Conservation (phyloP, 139 green algal genomes). For the Tetraselmis chui region DNA sequence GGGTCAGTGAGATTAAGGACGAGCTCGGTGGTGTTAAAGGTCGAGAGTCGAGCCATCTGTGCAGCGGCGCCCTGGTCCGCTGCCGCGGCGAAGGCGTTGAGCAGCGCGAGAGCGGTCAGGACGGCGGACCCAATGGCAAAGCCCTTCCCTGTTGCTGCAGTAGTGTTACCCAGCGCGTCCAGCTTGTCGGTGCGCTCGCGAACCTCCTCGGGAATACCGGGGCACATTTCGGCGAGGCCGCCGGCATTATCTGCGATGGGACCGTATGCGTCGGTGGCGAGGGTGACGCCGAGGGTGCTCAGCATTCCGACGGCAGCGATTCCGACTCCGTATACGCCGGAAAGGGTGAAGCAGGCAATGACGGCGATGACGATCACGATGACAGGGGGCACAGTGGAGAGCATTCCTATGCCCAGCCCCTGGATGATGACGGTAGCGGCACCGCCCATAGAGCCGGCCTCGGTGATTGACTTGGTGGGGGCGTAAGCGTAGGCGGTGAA, state of each 20-base stretch:
- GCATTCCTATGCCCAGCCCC: slow-evolving; percentile 35
- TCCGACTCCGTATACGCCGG: slow-evolving; percentile 39
- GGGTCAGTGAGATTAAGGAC: neutral
- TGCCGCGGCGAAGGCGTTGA: slow-evolving; percentile 51
- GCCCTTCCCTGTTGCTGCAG: slow-evolving; percentile 60
- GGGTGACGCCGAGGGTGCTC: slow-evolving; percentile 41
- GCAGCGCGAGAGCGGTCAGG: slow-evolving; percentile 40
- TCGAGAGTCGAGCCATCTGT: no score
- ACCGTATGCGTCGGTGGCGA: slow-evolving; percentile 64
- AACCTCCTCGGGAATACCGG: slow-evolving; percentile 26
- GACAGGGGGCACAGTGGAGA: slow-evolving; percentile 24
- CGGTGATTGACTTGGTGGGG: slow-evolving; percentile 24
- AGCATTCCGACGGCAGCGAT: slow-evolving; percentile 56
- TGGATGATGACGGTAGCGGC: slow-evolving; percentile 40
- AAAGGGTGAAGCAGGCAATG: slow-evolving; percentile 20
- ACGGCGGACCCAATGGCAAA: slow-evolving; percentile 62
- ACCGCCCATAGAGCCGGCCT: slow-evolving; percentile 23
- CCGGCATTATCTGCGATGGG: slow-evolving; percentile 70
- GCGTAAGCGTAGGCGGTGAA: slow-evolving; percentile 33
- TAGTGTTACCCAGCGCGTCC: slow-evolving; percentile 60
- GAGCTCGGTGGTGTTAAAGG: neutral
- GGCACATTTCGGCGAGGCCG: slow-evolving; percentile 67
- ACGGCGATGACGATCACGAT: slow-evolving; percentile 34
- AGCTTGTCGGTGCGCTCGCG: slow-evolving; percentile 56
- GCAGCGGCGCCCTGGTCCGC: no score